These are phyloP conservation scores for Tricholoma hemisulphureum DNA, from an alignment of 768 basidiomycete species.

Conservation along the genomic window DNA sequence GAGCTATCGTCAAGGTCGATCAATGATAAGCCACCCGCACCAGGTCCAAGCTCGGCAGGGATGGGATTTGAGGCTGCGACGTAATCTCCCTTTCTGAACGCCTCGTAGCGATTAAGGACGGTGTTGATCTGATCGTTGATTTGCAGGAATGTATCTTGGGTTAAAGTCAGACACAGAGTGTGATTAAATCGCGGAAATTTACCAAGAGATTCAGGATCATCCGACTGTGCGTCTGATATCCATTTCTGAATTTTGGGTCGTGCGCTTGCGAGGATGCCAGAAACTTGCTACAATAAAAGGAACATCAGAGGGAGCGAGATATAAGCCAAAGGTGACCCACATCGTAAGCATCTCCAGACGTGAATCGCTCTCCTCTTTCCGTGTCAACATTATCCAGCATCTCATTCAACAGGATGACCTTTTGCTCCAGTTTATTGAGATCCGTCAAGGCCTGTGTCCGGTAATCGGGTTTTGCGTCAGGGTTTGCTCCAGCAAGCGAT, in stretches of 20 bases:
- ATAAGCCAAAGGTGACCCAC: slow-evolving; percentile 41
- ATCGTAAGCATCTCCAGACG: slow-evolving; percentile 89
- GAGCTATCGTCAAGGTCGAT: slow-evolving; percentile 74
- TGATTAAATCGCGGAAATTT: slow-evolving; percentile 19
- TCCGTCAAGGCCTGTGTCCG: slow-evolving; percentile 85
- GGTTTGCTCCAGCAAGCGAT: slow-evolving; percentile 88
- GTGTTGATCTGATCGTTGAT: slow-evolving; percentile 99
- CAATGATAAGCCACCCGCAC: slow-evolving; percentile 47
- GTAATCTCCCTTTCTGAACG: slow-evolving; percentile 91
- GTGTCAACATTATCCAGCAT: slow-evolving; percentile 91
- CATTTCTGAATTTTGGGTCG: slow-evolving; percentile 96
- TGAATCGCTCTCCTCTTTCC: slow-evolving; percentile 72
- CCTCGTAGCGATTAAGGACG: slow-evolving; percentile 85
- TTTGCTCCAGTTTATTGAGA: slow-evolving; percentile 90
- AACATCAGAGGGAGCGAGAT: slow-evolving; percentile 1
- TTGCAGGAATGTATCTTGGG: slow-evolving; percentile 83
- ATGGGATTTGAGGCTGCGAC: slow-evolving; percentile 63
- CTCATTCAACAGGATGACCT: slow-evolving; percentile 94
- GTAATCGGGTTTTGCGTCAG: slow-evolving; percentile 93
- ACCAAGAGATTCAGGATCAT: slow-evolving; percentile 91
- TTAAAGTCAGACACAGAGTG: neutral
- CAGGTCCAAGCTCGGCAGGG: slow-evolving; percentile 54
- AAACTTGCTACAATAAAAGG: slow-evolving; percentile 70
- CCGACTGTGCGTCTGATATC: slow-evolving; percentile 90
- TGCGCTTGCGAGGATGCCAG: slow-evolving; percentile 73